phyloP scores from a whole-genome alignment of 78 protist genomes.

The Emiliania huxleyi region DNA sequence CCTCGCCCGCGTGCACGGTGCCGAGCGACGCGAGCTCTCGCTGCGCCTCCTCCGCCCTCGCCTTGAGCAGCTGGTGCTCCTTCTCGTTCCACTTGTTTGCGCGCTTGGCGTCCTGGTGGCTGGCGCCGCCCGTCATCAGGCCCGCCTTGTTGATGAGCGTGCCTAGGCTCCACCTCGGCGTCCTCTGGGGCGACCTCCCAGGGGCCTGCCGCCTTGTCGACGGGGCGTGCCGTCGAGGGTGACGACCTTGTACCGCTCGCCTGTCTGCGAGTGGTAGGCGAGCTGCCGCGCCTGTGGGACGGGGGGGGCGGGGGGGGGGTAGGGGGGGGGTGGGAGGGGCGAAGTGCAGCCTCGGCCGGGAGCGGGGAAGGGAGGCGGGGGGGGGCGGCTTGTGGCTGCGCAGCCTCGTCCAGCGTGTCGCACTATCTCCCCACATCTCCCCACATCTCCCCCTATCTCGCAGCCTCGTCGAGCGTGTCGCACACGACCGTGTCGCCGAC shows the following conservation, averaged over 20 bases:
- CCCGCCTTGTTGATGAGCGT: slow-evolving; percentile 84
- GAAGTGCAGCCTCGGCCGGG: too few relatives aligned
- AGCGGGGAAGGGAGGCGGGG: too few relatives aligned
- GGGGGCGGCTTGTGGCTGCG: too few relatives aligned
- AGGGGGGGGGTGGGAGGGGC: too few relatives aligned
- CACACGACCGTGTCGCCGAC: slow-evolving; percentile 87
- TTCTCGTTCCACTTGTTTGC: neutral
- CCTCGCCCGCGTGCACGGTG: neutral
- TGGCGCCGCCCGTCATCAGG: slow-evolving; percentile 84
- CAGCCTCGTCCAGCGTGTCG: too few relatives aligned
- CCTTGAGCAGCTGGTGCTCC: neutral
- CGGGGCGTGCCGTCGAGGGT: slow-evolving; percentile 93
- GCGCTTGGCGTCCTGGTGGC: neutral
- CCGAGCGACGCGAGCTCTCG: neutral
- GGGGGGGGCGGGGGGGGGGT: too few relatives aligned
- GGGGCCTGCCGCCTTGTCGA: too few relatives aligned
- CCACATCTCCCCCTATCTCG: too few relatives aligned
- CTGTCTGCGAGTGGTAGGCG: neutral
- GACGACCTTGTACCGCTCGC: slow-evolving; percentile 54
- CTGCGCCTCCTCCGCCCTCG: neutral
- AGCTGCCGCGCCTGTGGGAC: neutral
- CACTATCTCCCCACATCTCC: too few relatives aligned
- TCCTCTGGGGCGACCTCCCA: too few relatives aligned
- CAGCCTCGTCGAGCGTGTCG: slow-evolving; percentile 83
- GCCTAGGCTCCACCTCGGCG: too few relatives aligned